phyloP scores from a whole-genome alignment of 352 stramenopile genomes.

The Pythium monospermum region DNA sequence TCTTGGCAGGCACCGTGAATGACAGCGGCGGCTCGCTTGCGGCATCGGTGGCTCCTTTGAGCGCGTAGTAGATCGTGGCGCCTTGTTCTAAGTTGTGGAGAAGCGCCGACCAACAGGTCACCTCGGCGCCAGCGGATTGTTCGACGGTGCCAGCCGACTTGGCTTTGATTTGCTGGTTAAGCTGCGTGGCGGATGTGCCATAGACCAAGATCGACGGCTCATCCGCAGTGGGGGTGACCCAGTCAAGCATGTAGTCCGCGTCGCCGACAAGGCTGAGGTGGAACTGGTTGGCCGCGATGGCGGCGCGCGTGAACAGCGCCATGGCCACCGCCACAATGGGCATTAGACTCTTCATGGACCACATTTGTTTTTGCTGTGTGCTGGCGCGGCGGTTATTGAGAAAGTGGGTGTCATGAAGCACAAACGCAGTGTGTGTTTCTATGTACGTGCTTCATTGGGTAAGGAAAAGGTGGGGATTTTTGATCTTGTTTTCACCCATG shows the following conservation, averaged over 20 bases:
- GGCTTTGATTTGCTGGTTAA: constrained; percentile 30
- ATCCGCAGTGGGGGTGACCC: constrained; percentile 38
- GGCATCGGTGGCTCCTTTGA: constrained; percentile 22
- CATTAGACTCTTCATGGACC: too few species aligned
- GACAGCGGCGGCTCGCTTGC: constrained; percentile 20
- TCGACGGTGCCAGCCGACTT: constrained; percentile 42
- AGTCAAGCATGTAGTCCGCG: constrained; percentile 68
- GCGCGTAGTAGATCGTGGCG: constrained; percentile 51
- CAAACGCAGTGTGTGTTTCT: too few species aligned
- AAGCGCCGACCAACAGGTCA: constrained; percentile 58
- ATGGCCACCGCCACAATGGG: too few species aligned
- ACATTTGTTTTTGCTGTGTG: too few species aligned
- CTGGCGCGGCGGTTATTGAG: too few species aligned
- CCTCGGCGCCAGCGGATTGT: constrained; percentile 26
- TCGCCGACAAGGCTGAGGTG: constrained; percentile 54
- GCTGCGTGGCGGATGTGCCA: constrained; percentile 32
- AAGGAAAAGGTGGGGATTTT: too few species aligned
- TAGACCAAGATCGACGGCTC: constrained; percentile 29
- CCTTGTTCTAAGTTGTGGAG: constrained; percentile 40
- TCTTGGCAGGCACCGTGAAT: constrained; percentile 39
- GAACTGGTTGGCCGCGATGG: constrained; percentile 52
- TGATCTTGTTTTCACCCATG: too few species aligned
- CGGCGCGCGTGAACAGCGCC: too few species aligned
- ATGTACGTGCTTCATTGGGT: too few species aligned
- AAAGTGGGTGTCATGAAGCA: too few species aligned